A percentile compares a stretch with the other conserved stretches of the same genome.
Conservation (phyloP, 176 grass and related monocot species). For the Triticum timopheevii region DNA sequence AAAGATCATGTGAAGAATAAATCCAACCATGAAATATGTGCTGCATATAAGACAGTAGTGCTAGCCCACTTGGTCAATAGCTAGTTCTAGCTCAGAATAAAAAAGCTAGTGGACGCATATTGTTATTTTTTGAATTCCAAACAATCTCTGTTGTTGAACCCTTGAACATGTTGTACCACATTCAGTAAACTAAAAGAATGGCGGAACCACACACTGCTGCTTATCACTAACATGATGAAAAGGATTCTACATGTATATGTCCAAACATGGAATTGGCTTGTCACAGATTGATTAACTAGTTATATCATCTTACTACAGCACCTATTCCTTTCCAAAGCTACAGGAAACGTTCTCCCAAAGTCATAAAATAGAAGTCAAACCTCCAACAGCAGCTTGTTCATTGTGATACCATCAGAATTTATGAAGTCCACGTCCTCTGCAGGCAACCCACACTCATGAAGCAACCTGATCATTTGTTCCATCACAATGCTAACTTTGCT, state of each 20-base stretch:
- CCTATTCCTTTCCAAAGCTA: not conserved
- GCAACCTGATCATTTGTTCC: slow-evolving; percentile 94
- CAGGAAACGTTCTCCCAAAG: not conserved
- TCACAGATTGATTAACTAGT: not conserved
- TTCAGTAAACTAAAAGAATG: not conserved
- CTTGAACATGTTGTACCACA: not conserved
- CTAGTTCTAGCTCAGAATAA: not conserved
- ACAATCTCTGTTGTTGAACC: not conserved
- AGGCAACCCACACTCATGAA: slow-evolving; percentile 87
- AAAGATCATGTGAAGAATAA: slow-evolving; percentile 16
- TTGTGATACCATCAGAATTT: slow-evolving; percentile 87
- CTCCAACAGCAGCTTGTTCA: slow-evolving; percentile 93
- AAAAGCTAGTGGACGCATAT: slow-evolving; percentile 10
- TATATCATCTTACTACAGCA: slow-evolving; percentile 17
- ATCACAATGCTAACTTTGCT: slow-evolving; percentile 99
- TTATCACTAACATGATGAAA: not conserved
- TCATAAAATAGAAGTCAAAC: slow-evolving; percentile 32
- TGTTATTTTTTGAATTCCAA: not conserved
- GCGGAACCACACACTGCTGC: not conserved
- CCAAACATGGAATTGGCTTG: slow-evolving; percentile 1
- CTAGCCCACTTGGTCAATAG: not conserved
- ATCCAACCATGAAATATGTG: slow-evolving; percentile 13
- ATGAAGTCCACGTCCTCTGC: slow-evolving; percentile 88
- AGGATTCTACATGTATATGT: not conserved
- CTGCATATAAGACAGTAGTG: not conserved